A percentile compares a stretch with the other conserved stretches of the same genome.
phyloP scores from a whole-genome alignment of 257 asterid species.

The Osmanthus fragrans region DNA sequence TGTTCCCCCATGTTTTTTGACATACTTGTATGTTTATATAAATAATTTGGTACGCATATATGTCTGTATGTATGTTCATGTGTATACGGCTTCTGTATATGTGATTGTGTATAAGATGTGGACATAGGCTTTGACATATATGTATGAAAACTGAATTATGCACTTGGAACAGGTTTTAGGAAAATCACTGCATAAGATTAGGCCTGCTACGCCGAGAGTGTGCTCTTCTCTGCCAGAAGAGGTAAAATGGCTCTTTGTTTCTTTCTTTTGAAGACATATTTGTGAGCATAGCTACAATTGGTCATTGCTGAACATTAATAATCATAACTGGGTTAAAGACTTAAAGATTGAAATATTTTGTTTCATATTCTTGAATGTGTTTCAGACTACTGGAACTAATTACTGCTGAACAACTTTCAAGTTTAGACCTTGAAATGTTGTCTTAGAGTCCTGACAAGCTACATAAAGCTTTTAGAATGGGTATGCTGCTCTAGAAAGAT shows the following conservation, averaged over 20 bases:
- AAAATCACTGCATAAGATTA: slow-evolving; percentile 47
- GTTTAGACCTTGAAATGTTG: not conserved
- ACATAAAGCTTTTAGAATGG: not conserved
- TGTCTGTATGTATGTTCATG: not conserved
- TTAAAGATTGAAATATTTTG: not conserved
- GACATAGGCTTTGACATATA: not conserved
- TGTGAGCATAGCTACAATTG: not conserved
- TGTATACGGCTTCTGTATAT: not conserved
- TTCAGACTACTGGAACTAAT: not conserved
- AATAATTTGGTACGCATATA: not conserved
- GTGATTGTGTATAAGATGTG: not conserved
- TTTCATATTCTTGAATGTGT: not conserved
- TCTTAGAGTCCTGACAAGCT: not conserved
- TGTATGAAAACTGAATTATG: slow-evolving; percentile 3
- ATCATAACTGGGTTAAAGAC: not conserved
- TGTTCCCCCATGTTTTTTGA: not conserved
- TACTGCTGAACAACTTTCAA: not conserved
- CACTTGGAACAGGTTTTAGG: slow-evolving; percentile 46
- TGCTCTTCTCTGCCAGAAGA: slow-evolving; percentile 41
- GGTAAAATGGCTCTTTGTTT: slow-evolving; percentile 38
- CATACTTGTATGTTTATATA: not conserved
- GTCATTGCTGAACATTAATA: not conserved
- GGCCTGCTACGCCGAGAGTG: slow-evolving; percentile 39
- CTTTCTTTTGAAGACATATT: not conserved
- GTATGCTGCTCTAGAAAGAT: not conserved